Percentiles rank a stretch among this genome's conserved stretches.
Evolutionary conservation across 306 rosid species (phyloP).

Genomic region (Albizia julibrissin): DNA sequence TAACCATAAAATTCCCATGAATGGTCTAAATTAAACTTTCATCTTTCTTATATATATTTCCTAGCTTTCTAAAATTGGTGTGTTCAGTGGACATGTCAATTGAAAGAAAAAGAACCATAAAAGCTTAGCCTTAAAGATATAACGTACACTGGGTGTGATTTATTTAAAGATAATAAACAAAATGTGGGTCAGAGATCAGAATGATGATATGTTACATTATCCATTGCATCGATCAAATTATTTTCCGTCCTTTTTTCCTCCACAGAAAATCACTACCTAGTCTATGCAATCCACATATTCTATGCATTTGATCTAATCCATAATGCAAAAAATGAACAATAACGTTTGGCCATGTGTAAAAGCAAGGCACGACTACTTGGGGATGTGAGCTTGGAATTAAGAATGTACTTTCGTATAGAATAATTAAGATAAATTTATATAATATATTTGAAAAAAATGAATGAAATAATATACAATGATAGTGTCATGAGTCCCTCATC

Average conservation of each 20-base stretch:
- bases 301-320: conserved; percentile 46
- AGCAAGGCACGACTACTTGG: conserved; percentile 9
- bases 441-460: no score
- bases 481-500: no score
- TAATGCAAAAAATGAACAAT: conserved; percentile 12
- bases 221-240: not conserved
- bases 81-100: not conserved
- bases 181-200: not conserved
- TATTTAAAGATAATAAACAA: not conserved
- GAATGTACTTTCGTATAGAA: not conserved
- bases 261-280: not conserved
- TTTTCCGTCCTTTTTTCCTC: not conserved
- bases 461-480: no score
- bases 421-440: not conserved
- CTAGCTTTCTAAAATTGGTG: not conserved
- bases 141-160: not conserved
- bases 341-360: conserved; percentile 32
- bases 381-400: not conserved
- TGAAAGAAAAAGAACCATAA: not conserved
- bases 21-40: not conserved
- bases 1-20: not conserved
- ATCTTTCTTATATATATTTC: not conserved
- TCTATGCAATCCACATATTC: conserved; percentile 38
- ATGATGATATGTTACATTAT: not conserved
- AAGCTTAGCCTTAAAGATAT: not conserved